These are phyloP conservation scores for Penicillium corylophilum DNA, from an alignment of 2,329 filamentous ascomycete genomes.

Conservation along the genomic window DNA sequence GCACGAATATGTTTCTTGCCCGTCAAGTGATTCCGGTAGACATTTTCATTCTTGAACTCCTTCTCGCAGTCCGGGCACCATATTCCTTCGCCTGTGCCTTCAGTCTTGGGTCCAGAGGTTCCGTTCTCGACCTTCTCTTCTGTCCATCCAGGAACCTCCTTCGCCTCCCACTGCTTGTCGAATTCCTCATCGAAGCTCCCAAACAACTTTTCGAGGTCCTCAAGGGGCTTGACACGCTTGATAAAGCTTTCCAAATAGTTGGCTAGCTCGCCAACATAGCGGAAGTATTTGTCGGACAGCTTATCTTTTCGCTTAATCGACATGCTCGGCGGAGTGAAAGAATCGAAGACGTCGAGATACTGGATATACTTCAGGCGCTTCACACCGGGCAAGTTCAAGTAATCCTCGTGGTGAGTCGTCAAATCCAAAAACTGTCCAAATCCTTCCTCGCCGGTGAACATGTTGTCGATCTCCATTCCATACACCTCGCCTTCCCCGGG, in stretches of 20 bases:
- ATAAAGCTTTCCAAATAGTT: constrained; percentile 87
- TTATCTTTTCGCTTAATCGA: constrained; percentile 79
- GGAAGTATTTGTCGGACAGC: constrained; percentile 87
- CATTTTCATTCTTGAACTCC: constrained; percentile 92
- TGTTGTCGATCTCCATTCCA: constrained; percentile 73
- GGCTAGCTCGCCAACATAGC: constrained; percentile 77
- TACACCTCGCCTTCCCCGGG: constrained; percentile 64
- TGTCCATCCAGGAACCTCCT: constrained; percentile 77
- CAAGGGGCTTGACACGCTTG: constrained; percentile 76
- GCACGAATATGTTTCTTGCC: constrained; percentile 93
- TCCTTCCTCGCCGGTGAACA: constrained; percentile 95
- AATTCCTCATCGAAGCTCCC: constrained; percentile 79
- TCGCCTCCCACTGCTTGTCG: constrained; percentile 74
- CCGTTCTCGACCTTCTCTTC: constrained; percentile 50
- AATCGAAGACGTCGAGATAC: constrained; percentile 88
- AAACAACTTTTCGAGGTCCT: constrained; percentile 79
- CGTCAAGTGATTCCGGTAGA: constrained; percentile 83
- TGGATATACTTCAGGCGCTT: constrained; percentile 87
- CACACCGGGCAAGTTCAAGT: constrained; percentile 81
- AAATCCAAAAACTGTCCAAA: constrained; percentile 93
- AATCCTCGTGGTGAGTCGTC: constrained; percentile 78
- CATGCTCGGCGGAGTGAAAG: constrained; percentile 71
- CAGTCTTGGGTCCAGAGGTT: constrained; percentile 46
- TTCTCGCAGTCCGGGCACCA: constrained; percentile 94
- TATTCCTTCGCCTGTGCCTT: constrained; percentile 65